These are phyloP conservation scores for Medicago ruthenica DNA, from an alignment of 306 rosid genomes.

Conservation along the genomic window DNA sequence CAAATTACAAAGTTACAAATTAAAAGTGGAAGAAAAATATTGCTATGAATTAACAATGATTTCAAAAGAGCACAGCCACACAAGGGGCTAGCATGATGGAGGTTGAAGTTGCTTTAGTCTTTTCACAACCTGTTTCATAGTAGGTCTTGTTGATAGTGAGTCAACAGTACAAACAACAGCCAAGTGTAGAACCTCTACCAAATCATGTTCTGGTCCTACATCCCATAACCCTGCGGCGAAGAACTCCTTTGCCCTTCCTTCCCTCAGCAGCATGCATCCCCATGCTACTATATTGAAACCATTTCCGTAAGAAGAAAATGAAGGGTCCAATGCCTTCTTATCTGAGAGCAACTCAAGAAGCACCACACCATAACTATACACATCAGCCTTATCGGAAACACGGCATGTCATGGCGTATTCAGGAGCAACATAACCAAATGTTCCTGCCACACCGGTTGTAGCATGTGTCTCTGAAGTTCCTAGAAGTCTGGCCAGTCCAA, in stretches of 20 bases:
- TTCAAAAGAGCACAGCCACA: conserved; percentile 47
- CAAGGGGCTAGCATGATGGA: conserved; percentile 68
- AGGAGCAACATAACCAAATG: conserved; percentile 95
- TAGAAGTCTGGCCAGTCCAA: conserved; percentile 90
- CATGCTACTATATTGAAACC: conserved; percentile 95
- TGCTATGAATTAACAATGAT: conserved; percentile 57
- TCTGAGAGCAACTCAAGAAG: conserved; percentile 91
- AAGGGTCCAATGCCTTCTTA: conserved; percentile 93
- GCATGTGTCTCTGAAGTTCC: conserved; percentile 99
- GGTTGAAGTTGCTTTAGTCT: conserved; percentile 96
- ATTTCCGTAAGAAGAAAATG: conserved; percentile 82
- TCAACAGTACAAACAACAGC: conserved; percentile 93
- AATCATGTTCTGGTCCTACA: conserved; percentile 79
- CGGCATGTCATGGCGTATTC: conserved; percentile 98
- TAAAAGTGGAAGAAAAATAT: conserved; percentile 47
- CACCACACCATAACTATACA: conserved; percentile 97
- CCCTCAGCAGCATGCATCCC: conserved; percentile 86
- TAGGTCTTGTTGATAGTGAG: conserved; percentile 86
- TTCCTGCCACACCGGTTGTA: conserved; percentile 97
- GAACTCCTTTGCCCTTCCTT: conserved; percentile 88
- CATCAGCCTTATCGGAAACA: conserved; percentile 94
- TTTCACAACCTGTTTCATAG: conserved; percentile 89
- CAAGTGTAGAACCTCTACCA: conserved; percentile 84
- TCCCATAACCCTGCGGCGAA: conserved; percentile 89
- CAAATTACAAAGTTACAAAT: conserved; percentile 55